phyloP scores from a whole-genome alignment of 805 yeast species.

The Myxozyma geophila region DNA sequence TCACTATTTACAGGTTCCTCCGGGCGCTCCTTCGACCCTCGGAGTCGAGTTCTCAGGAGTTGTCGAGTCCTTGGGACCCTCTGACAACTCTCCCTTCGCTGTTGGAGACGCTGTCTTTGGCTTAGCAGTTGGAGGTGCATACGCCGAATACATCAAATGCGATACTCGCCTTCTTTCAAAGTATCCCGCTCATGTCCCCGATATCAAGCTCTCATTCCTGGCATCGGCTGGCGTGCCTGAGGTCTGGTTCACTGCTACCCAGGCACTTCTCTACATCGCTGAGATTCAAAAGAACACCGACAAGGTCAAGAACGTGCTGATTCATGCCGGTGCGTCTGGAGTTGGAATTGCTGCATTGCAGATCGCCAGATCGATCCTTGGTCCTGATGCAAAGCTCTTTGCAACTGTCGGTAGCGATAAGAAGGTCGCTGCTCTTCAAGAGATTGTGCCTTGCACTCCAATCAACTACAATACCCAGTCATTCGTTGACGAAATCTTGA shows the following conservation, averaged over 20 bases:
- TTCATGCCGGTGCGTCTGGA: constrained; percentile 47
- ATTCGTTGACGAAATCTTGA: constrained; percentile 17
- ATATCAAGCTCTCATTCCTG: constrained; percentile 32
- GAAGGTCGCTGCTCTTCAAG: constrained; percentile 39
- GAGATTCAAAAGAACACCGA: constrained; percentile 42
- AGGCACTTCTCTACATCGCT: constrained; percentile 41
- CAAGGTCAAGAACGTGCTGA: constrained; percentile 39
- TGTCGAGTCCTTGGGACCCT: constrained; percentile 38
- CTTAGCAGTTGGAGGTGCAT: constrained; percentile 47
- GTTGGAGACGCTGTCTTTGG: constrained; percentile 48
- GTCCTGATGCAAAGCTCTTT: constrained; percentile 44
- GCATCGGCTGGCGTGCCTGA: constrained; percentile 46
- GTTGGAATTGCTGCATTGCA: constrained; percentile 48
- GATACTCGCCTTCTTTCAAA: constrained; percentile 38
- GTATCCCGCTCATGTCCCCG: constrained; percentile 35
- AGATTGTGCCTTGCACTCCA: constrained; percentile 27
- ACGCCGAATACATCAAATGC: constrained; percentile 46
- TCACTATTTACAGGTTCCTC: constrained; percentile 37
- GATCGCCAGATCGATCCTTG: constrained; percentile 43
- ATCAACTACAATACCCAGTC: constrained; percentile 41
- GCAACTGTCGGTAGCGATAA: constrained; percentile 44
- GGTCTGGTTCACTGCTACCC: constrained; percentile 48
- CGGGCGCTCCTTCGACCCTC: constrained; percentile 42
- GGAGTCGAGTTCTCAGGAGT: constrained; percentile 49
- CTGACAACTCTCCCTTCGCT: constrained; percentile 36